phyloP scores from a whole-genome alignment of 2,329 filamentous ascomycete species.

The Beauveria medogensis region DNA sequence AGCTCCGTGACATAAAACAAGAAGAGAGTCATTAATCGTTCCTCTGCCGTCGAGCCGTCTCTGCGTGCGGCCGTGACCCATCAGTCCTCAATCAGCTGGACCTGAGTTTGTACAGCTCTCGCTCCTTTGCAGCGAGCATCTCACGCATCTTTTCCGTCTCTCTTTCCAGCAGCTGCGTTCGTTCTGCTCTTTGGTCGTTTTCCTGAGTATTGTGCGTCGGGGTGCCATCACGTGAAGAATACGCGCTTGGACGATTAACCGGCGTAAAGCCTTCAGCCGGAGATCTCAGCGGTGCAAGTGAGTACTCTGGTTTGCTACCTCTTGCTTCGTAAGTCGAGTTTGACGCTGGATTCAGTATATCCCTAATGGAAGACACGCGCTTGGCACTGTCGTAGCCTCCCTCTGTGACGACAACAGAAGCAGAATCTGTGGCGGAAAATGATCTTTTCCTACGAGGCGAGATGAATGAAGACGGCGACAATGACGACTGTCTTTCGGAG shows the following conservation, averaged over 20 bases:
- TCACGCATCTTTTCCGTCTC: constrained; percentile 73
- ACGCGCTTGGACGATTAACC: constrained; percentile 32
- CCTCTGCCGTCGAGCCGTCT: neutral
- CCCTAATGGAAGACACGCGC: constrained; percentile 67
- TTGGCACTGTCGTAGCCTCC: constrained; percentile 42
- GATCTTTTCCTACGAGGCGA: constrained; percentile 58
- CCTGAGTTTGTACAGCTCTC: constrained; percentile 42
- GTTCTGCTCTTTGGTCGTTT: constrained; percentile 50
- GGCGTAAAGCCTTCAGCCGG: constrained; percentile 33
- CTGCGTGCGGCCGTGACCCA: neutral
- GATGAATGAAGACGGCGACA: constrained; percentile 53
- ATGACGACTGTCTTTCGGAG: constrained; percentile 45
- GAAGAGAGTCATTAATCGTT: constrained; percentile 4
- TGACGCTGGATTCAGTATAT: constrained; percentile 56
- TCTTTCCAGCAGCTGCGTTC: constrained; percentile 56
- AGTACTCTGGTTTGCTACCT: constrained; percentile 30
- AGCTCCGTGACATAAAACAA: neutral
- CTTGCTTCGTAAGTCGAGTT: constrained; percentile 18
- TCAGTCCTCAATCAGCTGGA: neutral
- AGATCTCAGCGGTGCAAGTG: constrained; percentile 35
- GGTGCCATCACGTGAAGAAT: constrained; percentile 22
- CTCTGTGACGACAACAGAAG: constrained; percentile 30
- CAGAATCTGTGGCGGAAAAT: constrained; percentile 53
- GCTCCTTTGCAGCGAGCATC: constrained; percentile 63
- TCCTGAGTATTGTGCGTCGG: constrained; percentile 29